Conservation (phyloP, 2,329 filamentous ascomycete genomes). For the Allantophomopsis cytisporea region DNA sequence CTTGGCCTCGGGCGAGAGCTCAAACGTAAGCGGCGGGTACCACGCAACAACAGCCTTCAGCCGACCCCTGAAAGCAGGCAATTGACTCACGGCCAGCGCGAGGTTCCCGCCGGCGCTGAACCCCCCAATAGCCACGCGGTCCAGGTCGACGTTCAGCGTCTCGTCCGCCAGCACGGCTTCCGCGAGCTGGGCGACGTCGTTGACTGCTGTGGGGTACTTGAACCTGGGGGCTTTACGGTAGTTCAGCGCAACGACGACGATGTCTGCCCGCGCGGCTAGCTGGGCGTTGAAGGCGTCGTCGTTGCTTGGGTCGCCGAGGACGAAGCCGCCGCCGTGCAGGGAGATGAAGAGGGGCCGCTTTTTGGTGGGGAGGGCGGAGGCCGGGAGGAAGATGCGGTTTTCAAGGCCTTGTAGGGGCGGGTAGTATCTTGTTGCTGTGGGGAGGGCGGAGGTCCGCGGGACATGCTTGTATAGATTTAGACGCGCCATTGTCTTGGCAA, state of each 20-base stretch:
- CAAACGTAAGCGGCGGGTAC: slow-evolving; percentile 22
- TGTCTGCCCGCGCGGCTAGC: slow-evolving; percentile 24
- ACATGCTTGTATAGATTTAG: too few relatives aligned
- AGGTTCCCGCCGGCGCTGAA: slow-evolving; percentile 38
- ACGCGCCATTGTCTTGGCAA: too few relatives aligned
- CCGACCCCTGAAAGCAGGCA: slow-evolving; percentile 17
- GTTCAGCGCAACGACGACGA: slow-evolving; percentile 31
- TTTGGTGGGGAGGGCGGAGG: slow-evolving; percentile 13
- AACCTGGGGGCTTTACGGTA: slow-evolving; percentile 32
- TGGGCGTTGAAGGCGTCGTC: slow-evolving; percentile 32
- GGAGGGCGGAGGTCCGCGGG: too few relatives aligned
- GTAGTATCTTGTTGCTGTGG: slow-evolving; percentile 6
- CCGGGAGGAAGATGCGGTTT: slow-evolving; percentile 26
- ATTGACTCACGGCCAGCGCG: slow-evolving; percentile 25
- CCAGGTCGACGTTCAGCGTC: slow-evolving; percentile 28
- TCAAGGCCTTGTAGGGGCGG: slow-evolving; percentile 9
- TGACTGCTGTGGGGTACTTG: slow-evolving; percentile 27
- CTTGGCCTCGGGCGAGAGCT: slow-evolving; percentile 12
- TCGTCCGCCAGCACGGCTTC: slow-evolving; percentile 26
- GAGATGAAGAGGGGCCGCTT: slow-evolving; percentile 29
- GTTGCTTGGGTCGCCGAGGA: slow-evolving; percentile 24
- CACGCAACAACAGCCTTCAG: slow-evolving; percentile 25
- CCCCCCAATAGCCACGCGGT: slow-evolving; percentile 28
- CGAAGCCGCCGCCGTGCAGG: slow-evolving; percentile 39
- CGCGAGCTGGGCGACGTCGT: slow-evolving; percentile 30